A percentile compares a stretch with the other conserved stretches of the same genome.
phyloP scores from a whole-genome alignment of 345 rosid species.

The Eucalyptus curtisii region DNA sequence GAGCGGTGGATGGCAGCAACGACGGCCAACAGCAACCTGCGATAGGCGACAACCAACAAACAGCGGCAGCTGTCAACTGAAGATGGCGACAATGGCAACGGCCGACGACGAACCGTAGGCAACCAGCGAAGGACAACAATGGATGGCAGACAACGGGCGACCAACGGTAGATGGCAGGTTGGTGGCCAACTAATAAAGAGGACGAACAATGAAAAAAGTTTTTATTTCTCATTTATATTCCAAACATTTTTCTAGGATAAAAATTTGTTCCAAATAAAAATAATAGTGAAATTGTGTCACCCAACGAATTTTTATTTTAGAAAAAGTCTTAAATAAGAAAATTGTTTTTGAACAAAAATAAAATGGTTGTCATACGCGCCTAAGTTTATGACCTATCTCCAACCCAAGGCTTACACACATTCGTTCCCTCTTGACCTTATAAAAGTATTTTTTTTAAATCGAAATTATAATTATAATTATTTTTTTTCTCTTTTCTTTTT shows the following conservation, averaged over 20 bases:
- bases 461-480: too few species aligned
- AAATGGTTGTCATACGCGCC: accelerated
- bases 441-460: too few species aligned
- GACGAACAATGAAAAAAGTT: accelerated
- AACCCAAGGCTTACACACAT: too few species aligned
- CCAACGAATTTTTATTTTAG: accelerated
- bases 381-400: too few species aligned
- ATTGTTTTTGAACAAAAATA: accelerated
- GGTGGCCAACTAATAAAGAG: accelerated
- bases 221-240: accelerated
- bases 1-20: accelerated
- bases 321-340: accelerated
- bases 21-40: accelerated
- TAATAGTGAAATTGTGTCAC: accelerated
- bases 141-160: accelerated
- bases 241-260: too few species aligned
- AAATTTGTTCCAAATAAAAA: too few species aligned
- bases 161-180: accelerated
- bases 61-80: accelerated
- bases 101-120: accelerated
- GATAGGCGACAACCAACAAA: accelerated
- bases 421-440: accelerated
- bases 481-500: too few species aligned
- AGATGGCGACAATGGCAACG: accelerated
- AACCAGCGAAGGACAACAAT: too few species aligned